These are phyloP conservation scores for Colletotrichum salicis DNA, from an alignment of 2,329 filamentous ascomycete genomes.

Conservation along the genomic window DNA sequence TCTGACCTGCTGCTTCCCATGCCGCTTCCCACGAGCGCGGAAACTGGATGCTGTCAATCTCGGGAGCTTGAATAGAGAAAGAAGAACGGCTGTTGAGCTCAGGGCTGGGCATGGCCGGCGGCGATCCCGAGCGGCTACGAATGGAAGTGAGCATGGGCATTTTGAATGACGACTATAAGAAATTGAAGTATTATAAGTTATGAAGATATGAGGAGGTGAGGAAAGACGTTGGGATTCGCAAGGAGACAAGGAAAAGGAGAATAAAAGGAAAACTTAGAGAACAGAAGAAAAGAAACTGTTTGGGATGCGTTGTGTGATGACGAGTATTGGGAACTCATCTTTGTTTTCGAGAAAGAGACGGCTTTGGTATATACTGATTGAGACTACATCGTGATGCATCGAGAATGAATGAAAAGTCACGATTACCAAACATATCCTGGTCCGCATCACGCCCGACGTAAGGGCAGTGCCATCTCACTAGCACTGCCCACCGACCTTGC, in stretches of 20 bases:
- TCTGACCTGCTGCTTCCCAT: conserved; percentile 16
- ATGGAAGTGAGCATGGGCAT: not conserved
- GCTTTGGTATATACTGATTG: not conserved
- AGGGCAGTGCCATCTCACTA: not conserved
- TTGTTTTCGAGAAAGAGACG: not conserved
- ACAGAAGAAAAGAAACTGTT: not conserved
- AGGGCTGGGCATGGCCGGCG: not conserved
- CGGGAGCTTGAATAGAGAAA: not conserved
- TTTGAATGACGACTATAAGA: not conserved
- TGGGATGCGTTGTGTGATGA: not conserved
- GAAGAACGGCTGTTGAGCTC: not conserved
- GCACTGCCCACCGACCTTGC: not conserved
- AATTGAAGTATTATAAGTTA: no score
- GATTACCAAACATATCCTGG: not conserved
- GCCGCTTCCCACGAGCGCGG: conserved; percentile 16
- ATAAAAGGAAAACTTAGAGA: not conserved
- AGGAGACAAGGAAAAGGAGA: not conserved
- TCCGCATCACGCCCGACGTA: not conserved
- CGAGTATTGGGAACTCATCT: not conserved
- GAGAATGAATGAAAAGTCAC: not conserved
- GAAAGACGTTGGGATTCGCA: not conserved
- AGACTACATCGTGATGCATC: not conserved
- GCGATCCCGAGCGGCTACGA: not conserved
- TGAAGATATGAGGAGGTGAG: not conserved
- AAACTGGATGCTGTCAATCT: conserved; percentile 10